phyloP scores from a whole-genome alignment of 2,329 filamentous ascomycete species.

The Chrysoporthe cubensis region DNA sequence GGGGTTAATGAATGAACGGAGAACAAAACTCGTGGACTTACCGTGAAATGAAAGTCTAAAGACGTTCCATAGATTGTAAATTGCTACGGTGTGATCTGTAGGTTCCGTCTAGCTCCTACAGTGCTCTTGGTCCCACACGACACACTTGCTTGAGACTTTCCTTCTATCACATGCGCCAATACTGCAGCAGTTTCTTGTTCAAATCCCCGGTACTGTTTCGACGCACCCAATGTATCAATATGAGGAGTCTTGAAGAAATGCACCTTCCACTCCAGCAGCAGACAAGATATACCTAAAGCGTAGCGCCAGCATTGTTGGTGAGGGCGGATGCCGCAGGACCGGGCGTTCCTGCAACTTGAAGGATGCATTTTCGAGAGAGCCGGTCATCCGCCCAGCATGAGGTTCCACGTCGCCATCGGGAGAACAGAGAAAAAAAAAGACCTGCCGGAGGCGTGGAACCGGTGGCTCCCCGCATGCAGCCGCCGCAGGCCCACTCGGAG shows the following conservation, averaged over 20 bases:
- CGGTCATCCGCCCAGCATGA: neutral
- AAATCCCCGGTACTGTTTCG: too few relatives aligned
- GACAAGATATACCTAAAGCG: neutral
- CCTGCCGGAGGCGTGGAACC: neutral
- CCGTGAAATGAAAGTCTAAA: neutral
- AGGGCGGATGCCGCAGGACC: neutral
- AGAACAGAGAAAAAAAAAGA: neutral
- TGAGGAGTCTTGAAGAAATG: neutral
- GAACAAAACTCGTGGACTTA: neutral
- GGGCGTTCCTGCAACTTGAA: neutral
- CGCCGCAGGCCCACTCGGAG: slow-evolving; percentile 22
- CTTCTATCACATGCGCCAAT: neutral
- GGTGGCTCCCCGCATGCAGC: slow-evolving; percentile 19
- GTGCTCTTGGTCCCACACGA: neutral
- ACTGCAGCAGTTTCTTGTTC: neutral
- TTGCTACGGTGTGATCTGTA: neutral
- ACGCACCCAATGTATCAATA: too few relatives aligned
- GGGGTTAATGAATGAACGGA: neutral
- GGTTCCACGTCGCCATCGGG: neutral
- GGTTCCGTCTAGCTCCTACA: neutral
- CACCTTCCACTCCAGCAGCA: neutral
- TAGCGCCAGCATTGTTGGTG: neutral
- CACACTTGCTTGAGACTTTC: neutral
- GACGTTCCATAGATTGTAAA: neutral
- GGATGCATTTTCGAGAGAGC: neutral